Percentiles rank a stretch among this genome's conserved stretches.
These are phyloP conservation scores for Sporothrix luriei DNA, from an alignment of 2,329 filamentous ascomycete species.

Conservation along the genomic window DNA sequence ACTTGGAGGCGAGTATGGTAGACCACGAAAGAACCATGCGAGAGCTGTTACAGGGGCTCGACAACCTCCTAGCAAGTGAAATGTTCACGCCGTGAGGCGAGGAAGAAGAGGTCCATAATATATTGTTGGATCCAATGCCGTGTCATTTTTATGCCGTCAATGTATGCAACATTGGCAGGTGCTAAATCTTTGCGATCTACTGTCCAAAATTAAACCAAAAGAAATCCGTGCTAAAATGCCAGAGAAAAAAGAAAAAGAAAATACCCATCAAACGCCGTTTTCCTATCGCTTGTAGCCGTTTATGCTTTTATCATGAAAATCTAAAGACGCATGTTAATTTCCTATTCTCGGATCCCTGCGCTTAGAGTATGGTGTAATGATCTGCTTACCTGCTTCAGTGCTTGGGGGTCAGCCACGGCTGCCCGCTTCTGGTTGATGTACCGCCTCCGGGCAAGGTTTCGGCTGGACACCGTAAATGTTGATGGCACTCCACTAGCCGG, in stretches of 20 bases:
- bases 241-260: neutral
- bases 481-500: conserved; percentile 25
- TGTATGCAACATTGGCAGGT: neutral
- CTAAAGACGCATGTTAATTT: conserved; percentile 28
- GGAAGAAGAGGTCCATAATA: neutral
- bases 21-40: conserved; percentile 12
- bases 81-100: neutral
- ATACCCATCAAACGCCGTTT: conserved; percentile 13
- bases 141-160: neutral
- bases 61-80: neutral
- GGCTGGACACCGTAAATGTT: conserved; percentile 49
- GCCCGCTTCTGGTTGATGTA: conserved; percentile 88
- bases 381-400: conserved; percentile 75
- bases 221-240: neutral
- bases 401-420: conserved; percentile 77
- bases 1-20: neutral
- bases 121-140: neutral
- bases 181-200: neutral
- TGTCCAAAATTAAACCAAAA: conserved; percentile 3
- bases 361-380: neutral
- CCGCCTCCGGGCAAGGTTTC: conserved; percentile 74
- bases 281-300: conserved; percentile 21
- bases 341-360: neutral
- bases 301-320: conserved; percentile 38
- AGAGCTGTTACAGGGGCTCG: neutral